phyloP scores from a whole-genome alignment of 371 early-diverging fungal species.

The Zychaea mexicana region DNA sequence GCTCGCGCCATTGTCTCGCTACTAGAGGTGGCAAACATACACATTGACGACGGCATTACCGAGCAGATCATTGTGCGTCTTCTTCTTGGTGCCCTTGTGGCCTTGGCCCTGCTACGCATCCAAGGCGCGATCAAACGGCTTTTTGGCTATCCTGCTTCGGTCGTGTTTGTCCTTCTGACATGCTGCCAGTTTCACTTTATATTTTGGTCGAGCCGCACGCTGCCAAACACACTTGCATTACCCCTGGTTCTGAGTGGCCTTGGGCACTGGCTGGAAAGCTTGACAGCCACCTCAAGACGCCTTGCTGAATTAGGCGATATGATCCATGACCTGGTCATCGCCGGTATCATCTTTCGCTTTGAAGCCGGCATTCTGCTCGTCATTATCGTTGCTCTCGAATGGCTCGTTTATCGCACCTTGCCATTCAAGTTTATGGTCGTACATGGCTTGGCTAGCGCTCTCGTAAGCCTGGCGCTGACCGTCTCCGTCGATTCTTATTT shows the following conservation, averaged over 20 bases:
- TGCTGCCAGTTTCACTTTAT: constrained; percentile 83
- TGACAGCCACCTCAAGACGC: constrained; percentile 14
- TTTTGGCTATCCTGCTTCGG: constrained; percentile 62
- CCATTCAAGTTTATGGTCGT: constrained; percentile 27
- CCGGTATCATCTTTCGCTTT: constrained; percentile 80
- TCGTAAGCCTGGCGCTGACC: constrained; percentile 51
- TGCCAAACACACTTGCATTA: constrained; percentile 88
- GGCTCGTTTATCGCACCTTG: constrained; percentile 18
- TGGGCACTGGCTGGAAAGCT: constrained; percentile 36
- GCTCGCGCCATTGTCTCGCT: background rate
- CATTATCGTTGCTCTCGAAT: constrained; percentile 44
- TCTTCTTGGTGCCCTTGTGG: constrained; percentile 55
- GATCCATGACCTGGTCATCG: constrained; percentile 60
- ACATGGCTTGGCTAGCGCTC: constrained; percentile 35
- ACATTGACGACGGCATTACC: background rate
- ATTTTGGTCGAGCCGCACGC: constrained; percentile 86
- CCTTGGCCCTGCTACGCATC: constrained; percentile 41
- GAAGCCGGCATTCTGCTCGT: constrained; percentile 68
- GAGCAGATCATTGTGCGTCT: constrained; percentile 51
- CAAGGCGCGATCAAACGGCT: constrained; percentile 42
- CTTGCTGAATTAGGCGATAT: constrained; percentile 42
- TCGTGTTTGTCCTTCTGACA: constrained; percentile 61
- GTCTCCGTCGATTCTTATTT: constrained; percentile 81
- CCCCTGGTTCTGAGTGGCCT: constrained; percentile 57
- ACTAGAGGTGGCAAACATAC: background rate